Evolutionary conservation across 768 basidiomycete species (phyloP).

Genomic region (Russula sp.): DNA sequence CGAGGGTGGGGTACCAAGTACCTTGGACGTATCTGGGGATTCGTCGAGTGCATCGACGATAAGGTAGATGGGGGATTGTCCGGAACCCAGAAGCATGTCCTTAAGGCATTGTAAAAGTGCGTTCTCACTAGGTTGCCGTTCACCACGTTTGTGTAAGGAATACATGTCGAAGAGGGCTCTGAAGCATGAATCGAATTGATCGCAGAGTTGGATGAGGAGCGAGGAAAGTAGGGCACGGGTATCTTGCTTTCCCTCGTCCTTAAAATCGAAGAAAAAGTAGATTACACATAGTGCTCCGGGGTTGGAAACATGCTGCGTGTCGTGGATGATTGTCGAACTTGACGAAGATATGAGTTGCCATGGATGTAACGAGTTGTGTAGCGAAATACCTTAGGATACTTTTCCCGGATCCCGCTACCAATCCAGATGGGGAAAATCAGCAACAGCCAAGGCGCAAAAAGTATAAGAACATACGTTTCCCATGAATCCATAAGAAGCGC

Average conservation of each 20-base stretch:
- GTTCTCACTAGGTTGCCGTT: neutral
- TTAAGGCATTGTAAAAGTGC: neutral
- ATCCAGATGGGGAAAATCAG: neutral
- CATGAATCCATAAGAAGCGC: neutral
- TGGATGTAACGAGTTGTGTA: neutral
- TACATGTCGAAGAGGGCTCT: neutral
- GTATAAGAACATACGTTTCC: neutral
- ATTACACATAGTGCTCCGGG: neutral
- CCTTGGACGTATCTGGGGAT: neutral
- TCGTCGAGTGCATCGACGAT: neutral
- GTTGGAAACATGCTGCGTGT: neutral
- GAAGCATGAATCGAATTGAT: neutral
- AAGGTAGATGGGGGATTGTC: neutral
- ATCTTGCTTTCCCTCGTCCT: neutral
- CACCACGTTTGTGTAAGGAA: neutral
- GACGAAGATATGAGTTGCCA: neutral
- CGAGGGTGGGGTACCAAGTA: neutral
- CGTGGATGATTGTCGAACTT: neutral
- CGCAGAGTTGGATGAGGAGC: neutral
- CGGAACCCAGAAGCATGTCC: neutral
- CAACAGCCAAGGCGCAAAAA: neutral
- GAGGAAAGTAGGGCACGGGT: neutral
- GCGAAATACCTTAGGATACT: neutral
- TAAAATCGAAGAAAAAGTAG: neutral
- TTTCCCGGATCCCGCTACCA: neutral